Conservation (phyloP, 805 yeast species). For the Millerago galiae region DNA sequence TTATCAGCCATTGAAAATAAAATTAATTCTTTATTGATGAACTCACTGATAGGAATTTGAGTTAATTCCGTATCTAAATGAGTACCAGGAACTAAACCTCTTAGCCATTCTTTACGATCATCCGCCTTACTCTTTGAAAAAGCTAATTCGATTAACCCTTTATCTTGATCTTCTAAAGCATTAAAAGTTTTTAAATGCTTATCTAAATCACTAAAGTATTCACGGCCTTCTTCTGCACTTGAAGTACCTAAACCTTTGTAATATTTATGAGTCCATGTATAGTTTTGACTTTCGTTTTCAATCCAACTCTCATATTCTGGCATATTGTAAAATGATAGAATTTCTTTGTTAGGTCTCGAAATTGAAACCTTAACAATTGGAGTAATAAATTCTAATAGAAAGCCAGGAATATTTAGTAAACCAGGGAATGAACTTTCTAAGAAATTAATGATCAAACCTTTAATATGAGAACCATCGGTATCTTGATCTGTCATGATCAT, state of each 20-base stretch:
- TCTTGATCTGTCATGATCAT: conserved; percentile 99
- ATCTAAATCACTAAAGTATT: conserved; percentile 80
- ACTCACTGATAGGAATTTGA: conserved; percentile 85
- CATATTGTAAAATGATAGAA: conserved; percentile 82
- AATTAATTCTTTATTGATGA: conserved; percentile 91
- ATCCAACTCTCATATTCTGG: conserved; percentile 96
- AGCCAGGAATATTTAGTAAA: conserved; percentile 81
- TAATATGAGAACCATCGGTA: conserved; percentile 98
- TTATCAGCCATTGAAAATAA: conserved; percentile 96
- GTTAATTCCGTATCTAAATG: conserved; percentile 72
- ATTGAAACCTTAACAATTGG: conserved; percentile 92
- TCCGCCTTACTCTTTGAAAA: conserved; percentile 94
- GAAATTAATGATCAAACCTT: conserved; percentile 90
- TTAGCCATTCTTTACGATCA: conserved; percentile 95
- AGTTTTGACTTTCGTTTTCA: conserved; percentile 65
- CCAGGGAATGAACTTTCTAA: conserved; percentile 94
- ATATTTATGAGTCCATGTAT: conserved; percentile 89
- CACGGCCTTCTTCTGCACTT: conserved; percentile 71
- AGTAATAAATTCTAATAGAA: conserved; percentile 87
- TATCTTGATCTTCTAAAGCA: conserved; percentile 72
- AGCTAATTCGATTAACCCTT: conserved; percentile 77
- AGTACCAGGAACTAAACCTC: conserved; percentile 87
- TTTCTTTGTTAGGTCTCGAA: conserved; percentile 50
- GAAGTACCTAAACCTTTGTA: conserved; percentile 99
- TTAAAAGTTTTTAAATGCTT: conserved; percentile 83